Conservation (phyloP, 192 early-diverging fungal species). For the Coemansia erecta region DNA sequence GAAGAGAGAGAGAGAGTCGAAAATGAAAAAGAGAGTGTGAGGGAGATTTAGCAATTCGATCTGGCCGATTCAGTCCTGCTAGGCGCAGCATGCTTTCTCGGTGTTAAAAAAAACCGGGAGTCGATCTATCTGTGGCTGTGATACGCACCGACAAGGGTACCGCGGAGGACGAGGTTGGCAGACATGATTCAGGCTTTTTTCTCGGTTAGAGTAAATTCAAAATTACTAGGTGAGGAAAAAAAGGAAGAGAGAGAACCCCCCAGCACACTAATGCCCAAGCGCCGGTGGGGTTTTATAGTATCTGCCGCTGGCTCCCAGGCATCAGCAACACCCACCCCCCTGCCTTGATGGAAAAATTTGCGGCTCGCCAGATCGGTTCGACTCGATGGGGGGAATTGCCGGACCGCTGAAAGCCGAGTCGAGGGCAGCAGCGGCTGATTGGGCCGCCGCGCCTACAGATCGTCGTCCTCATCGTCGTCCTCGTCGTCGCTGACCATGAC, state of each 20-base stretch:
- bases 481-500: slow-evolving; percentile 36
- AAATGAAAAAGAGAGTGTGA: background rate
- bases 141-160: slow-evolving; percentile 53
- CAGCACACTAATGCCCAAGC: background rate
- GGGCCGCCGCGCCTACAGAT: no score
- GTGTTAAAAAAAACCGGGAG: background rate
- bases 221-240: slow-evolving; percentile 7
- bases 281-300: background rate
- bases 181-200: slow-evolving; percentile 29
- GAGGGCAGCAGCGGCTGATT: slow-evolving; percentile 1
- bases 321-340: background rate
- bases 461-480: slow-evolving; percentile 27
- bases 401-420: slow-evolving; percentile 7
- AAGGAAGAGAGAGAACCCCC: slow-evolving; percentile 16
- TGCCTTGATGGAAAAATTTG: slow-evolving; percentile 38
- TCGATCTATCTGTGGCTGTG: background rate
- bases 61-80: background rate
- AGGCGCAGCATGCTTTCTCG: no score
- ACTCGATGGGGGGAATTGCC: background rate
- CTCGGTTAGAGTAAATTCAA: background rate
- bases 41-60: background rate
- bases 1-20: background rate
- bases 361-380: slow-evolving; percentile 22
- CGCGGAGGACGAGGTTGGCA: slow-evolving; percentile 54
- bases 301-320: background rate